A percentile compares a stretch with the other conserved stretches of the same genome.
Conservation (phyloP, 2,329 filamentous ascomycete genomes). For the Penicillium expansum region DNA sequence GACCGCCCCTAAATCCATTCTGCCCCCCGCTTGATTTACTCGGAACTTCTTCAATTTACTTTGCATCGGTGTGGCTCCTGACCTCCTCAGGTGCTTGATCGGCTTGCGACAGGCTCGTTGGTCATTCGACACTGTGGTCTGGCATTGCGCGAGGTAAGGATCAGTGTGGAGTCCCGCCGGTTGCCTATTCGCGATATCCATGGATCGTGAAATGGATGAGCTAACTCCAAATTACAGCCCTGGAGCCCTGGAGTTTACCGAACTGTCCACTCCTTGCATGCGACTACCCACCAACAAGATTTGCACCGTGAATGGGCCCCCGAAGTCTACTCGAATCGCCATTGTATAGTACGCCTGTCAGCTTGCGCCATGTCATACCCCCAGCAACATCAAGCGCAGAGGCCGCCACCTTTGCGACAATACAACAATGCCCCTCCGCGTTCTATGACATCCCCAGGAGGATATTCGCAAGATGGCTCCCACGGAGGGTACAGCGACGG, state of each 20-base stretch:
- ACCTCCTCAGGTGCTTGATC: neutral
- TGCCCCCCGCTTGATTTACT: constrained; percentile 3
- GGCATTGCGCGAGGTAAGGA: neutral
- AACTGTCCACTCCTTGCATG: constrained; percentile 1
- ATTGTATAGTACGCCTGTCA: neutral
- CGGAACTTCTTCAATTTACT: neutral
- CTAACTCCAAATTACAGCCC: neutral
- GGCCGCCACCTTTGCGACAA: constrained; percentile 35
- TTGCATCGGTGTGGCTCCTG: neutral
- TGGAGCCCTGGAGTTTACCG: neutral
- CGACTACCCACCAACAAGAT: neutral
- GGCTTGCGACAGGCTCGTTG: neutral
- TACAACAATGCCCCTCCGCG: constrained; percentile 23
- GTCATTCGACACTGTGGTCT: neutral
- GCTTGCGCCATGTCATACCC: constrained; percentile 37
- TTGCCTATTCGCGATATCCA: neutral
- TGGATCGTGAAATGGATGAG: neutral
- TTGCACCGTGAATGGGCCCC: neutral
- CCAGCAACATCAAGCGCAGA: constrained; percentile 30
- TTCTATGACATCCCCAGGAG: constrained; percentile 23
- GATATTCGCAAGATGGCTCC: constrained; percentile 28
- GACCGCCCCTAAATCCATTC: constrained; percentile 9
- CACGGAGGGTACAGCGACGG: constrained; percentile 28
- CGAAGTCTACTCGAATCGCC: neutral
- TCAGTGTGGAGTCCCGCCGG: neutral